Evolutionary conservation across 2,329 filamentous ascomycete genomes (phyloP).

Genomic region (Aspergillus fructus): DNA sequence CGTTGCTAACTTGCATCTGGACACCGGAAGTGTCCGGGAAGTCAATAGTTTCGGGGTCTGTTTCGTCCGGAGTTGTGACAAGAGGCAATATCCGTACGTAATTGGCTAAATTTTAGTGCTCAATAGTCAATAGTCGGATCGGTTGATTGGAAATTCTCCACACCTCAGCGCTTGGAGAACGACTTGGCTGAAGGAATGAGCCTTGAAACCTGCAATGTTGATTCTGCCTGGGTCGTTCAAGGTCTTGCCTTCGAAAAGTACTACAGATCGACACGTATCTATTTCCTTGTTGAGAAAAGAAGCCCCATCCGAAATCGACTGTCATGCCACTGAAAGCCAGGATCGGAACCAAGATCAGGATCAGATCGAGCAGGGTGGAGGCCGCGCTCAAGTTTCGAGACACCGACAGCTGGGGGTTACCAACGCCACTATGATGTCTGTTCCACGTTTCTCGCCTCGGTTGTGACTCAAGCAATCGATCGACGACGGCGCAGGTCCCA

Average conservation of each 20-base stretch:
- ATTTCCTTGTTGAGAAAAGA: neutral
- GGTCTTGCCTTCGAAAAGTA: neutral
- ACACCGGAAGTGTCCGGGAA: neutral
- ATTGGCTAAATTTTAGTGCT: neutral
- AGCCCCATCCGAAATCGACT: neutral
- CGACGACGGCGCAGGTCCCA: neutral
- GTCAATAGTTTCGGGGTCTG: neutral
- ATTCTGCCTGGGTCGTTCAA: neutral
- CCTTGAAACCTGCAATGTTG: neutral
- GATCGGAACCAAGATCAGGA: neutral
- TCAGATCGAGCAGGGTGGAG: neutral
- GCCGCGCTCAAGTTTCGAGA: neutral
- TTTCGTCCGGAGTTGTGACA: neutral
- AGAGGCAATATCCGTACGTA: neutral
- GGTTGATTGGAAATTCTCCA: neutral
- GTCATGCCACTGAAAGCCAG: neutral
- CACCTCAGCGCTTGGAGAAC: neutral
- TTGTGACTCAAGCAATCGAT: neutral
- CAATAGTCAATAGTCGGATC: neutral
- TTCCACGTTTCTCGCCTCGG: neutral
- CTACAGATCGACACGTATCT: neutral
- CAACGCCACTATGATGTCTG: neutral
- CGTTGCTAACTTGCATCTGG: neutral
- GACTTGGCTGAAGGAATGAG: neutral
- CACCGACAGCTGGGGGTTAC: neutral